Evolutionary conservation across 148 eudicot genomes (phyloP).

Genomic region (Polygonum aviculare): DNA sequence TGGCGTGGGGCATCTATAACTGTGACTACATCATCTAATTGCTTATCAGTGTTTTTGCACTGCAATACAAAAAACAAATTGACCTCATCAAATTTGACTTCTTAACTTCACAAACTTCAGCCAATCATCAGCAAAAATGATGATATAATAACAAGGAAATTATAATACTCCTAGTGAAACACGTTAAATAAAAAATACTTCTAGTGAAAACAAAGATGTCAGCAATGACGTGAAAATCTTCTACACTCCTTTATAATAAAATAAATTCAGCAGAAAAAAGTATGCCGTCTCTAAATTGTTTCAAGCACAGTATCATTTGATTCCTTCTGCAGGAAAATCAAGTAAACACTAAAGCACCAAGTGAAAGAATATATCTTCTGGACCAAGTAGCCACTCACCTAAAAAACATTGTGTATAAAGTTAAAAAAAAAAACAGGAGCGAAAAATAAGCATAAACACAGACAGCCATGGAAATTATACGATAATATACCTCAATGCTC

Average conservation of each 20-base stretch:
- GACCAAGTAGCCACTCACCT: neutral
- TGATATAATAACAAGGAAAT: neutral
- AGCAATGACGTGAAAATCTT: neutral
- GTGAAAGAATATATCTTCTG: neutral
- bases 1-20: slow-evolving; percentile 95
- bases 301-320: neutral
- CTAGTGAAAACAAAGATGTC: neutral
- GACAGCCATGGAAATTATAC: neutral
- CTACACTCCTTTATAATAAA: neutral
- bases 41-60: slow-evolving; percentile 26
- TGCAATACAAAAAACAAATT: slow-evolving; percentile 26
- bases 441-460: slow-evolving; percentile 3
- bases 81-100: neutral
- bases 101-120: neutral
- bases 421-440: neutral
- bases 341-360: neutral
- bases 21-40: slow-evolving; percentile 51
- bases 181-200: neutral
- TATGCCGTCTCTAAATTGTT: neutral
- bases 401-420: neutral
- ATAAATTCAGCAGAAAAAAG: neutral
- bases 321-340: neutral
- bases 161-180: neutral
- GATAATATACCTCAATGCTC: slow-evolving; percentile 55
- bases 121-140: neutral